Base-by-base conservation (phyloP, 78 protist species). In the Emiliania huxleyi region DNA sequence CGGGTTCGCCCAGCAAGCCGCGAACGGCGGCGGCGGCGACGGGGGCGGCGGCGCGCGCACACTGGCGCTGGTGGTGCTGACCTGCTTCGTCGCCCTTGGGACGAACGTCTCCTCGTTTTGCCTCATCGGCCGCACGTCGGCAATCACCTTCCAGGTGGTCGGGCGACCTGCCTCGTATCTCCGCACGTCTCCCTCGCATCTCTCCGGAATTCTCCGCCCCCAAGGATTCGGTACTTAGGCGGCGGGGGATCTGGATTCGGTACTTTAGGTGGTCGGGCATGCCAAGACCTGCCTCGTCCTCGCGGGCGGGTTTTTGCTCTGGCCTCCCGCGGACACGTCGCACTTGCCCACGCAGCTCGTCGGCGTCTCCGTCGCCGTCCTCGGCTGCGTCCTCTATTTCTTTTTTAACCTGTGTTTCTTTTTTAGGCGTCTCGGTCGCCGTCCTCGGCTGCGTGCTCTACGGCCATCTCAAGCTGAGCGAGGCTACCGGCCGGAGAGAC, bases 101-200 rank as follows among this genome's bases (percentile, higher is more conserved):
- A 69, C 55, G 35, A 90, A 90, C 92, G 15, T 90, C 35, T 62
- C 38, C 26, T 42, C 93, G 46, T 96, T 94, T 87, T 2, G 94
- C 43, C 44, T 95, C 69, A 93, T 94, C 43, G 96, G 97, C 15
- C 35, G 62, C 38, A 93, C 97, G 12, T 44, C 90, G 5, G 91
- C 97, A 2, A 45, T 95, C 69, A 19, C 88, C 12, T 91, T 33
- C 38, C 48, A 79, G 23, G 93, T 71, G 93, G 19, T n/a, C n/a
- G n/a, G n/a, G n/a, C n/a, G n/a, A n/a, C n/a, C n/a, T n/a, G n/a
- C n/a, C n/a, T n/a, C n/a, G n/a, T n/a, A n/a, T n/a, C n/a, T n/a
- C n/a, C n/a, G n/a, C n/a, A n/a, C n/a, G n/a, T n/a, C n/a, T n/a
- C n/a, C n/a, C n/a, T n/a, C n/a, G n/a, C n/a, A n/a, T n/a, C n/a